Evolutionary conservation across 2,329 filamentous ascomycete genomes (phyloP).

Genomic region (Claviceps sp.): DNA sequence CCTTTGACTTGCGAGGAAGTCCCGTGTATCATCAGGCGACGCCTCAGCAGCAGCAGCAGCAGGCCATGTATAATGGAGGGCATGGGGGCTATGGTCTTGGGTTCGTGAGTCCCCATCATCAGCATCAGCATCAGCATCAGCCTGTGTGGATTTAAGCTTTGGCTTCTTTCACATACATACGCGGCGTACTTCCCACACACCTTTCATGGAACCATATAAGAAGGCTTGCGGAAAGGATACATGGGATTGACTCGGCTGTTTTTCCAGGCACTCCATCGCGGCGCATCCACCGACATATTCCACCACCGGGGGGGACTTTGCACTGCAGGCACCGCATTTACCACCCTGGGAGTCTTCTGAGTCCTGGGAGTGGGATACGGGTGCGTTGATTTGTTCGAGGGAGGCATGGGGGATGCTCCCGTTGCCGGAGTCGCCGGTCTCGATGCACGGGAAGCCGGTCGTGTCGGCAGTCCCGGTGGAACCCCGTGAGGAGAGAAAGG

Average conservation of each 20-base stretch:
- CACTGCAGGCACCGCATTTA: constrained; percentile 22
- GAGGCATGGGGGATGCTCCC: constrained; percentile 30
- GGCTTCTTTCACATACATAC: constrained; percentile 25
- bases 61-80: constrained; percentile 27
- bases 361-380: constrained; percentile 15
- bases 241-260: constrained; percentile 39
- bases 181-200: constrained; percentile 17
- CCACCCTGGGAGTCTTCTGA: constrained; percentile 6
- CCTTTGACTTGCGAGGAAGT: constrained; percentile 30
- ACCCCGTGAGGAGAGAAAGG: no score
- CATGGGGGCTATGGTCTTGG: constrained; percentile 30
- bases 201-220: no score
- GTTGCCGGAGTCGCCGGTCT: constrained; percentile 30
- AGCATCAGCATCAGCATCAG: constrained; percentile 19
- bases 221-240: constrained; percentile 3
- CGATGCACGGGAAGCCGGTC: constrained; percentile 17
- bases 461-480: no score
- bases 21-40: constrained; percentile 29
- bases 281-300: constrained; percentile 31
- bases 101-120: constrained; percentile 45
- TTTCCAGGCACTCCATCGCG: constrained; percentile 31
- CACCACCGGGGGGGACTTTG: constrained; percentile 25
- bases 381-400: constrained; percentile 30
- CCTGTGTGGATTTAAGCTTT: constrained; percentile 44
- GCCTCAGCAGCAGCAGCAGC: constrained; percentile 16